Conservation (phyloP, 192 early-diverging fungal species). For the Obelidium mucronatum region DNA sequence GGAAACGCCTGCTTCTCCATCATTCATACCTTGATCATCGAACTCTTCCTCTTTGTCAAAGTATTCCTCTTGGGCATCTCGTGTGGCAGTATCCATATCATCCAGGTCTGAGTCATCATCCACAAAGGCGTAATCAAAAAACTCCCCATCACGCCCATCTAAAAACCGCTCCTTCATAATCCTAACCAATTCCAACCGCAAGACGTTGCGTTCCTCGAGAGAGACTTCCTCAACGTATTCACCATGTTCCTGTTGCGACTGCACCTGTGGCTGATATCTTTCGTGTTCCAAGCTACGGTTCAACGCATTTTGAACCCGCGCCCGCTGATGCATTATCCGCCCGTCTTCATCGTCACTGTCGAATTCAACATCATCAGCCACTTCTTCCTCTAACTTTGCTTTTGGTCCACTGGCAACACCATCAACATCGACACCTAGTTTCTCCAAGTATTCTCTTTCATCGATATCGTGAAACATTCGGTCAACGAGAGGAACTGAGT, state of each 20-base stretch:
- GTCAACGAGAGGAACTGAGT: conserved; percentile 11
- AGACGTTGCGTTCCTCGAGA: background rate
- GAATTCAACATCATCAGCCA: background rate
- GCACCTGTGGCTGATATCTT: background rate
- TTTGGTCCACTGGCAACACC: background rate
- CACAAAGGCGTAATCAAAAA: conserved; percentile 30
- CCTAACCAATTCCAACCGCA: conserved; percentile 21
- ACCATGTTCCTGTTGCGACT: background rate
- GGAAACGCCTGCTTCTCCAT: background rate
- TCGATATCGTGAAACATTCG: conserved; percentile 29
- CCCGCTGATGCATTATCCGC: background rate
- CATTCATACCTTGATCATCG: background rate
- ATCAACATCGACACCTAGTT: background rate
- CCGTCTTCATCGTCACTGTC: conserved; percentile 31
- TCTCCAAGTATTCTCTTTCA: conserved; percentile 6
- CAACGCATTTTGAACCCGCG: background rate
- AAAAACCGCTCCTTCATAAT: conserved; percentile 40
- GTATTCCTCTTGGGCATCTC: conserved; percentile 39
- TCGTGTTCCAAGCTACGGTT: background rate
- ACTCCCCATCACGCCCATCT: conserved; percentile 30
- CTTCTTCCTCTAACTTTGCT: background rate
- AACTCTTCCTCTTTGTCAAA: conserved; percentile 27
- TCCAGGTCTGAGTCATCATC: conserved; percentile 33
- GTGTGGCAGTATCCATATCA: conserved; percentile 13
- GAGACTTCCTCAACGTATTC: background rate